Percentiles rank a stretch among this genome's conserved stretches.
Conservation (phyloP, 805 yeast species). For the Metschnikowia peoriensis region DNA sequence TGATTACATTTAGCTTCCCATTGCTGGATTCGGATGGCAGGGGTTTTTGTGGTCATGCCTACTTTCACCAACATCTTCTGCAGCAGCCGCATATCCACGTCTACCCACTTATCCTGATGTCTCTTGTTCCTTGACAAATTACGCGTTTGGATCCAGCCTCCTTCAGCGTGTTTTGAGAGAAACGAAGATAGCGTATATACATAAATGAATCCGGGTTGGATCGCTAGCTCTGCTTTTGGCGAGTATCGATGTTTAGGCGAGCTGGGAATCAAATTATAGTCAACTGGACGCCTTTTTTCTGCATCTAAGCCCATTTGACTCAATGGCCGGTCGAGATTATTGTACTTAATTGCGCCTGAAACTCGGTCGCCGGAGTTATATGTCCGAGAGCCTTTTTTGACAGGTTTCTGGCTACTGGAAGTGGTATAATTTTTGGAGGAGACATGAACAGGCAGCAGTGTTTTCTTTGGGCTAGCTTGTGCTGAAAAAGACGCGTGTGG, state of each 20-base stretch:
- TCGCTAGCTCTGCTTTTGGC: constrained; percentile 8
- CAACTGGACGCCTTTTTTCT: background rate
- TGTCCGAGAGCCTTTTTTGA: background rate
- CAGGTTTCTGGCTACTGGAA: background rate
- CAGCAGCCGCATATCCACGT: constrained; percentile 36
- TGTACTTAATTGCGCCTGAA: constrained; percentile 5
- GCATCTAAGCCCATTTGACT: background rate
- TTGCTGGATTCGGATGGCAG: constrained; percentile 42
- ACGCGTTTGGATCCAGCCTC: constrained; percentile 39
- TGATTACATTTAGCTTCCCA: constrained; percentile 56
- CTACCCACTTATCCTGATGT: constrained; percentile 26
- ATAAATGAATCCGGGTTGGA: constrained; percentile 44
- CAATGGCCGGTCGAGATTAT: constrained; percentile 6
- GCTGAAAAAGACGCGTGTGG: background rate
- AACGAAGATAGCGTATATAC: constrained; percentile 48
- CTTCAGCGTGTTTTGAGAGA: constrained; percentile 24
- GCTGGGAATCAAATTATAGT: constrained; percentile 5
- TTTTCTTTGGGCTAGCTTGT: constrained; percentile 1
- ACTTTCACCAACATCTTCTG: constrained; percentile 46
- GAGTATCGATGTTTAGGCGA: constrained; percentile 7
- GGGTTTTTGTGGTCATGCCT: constrained; percentile 52
- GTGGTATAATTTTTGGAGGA: constrained; percentile 7
- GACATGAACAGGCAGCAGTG: background rate
- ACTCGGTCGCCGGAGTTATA: background rate
- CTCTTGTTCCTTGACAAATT: constrained; percentile 21